Evolutionary conservation across 345 rosid genomes (phyloP).

Genomic region (Arabidopsis arenosa): DNA sequence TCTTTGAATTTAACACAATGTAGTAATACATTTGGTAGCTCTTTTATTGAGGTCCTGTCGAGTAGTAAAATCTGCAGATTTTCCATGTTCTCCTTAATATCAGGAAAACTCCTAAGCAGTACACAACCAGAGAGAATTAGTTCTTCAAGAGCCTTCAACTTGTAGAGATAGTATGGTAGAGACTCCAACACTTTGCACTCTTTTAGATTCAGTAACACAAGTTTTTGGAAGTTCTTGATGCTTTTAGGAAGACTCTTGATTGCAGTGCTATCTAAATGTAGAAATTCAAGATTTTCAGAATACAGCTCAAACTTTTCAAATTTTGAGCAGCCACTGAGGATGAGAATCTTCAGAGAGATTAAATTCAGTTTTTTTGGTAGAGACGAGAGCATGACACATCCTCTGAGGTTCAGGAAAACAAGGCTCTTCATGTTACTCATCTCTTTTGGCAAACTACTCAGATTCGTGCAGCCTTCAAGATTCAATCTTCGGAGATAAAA

Average conservation of each 20-base stretch:
- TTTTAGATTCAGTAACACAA: neutral
- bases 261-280: conserved; percentile 21
- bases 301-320: conserved; percentile 25
- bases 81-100: neutral
- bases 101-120: neutral
- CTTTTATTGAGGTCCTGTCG: neutral
- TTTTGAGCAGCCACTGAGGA: conserved; percentile 31
- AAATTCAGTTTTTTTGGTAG: neutral
- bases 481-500: conserved; percentile 4
- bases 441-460: neutral
- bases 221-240: neutral
- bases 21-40: neutral
- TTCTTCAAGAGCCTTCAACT: conserved; percentile 21
- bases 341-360: conserved; percentile 15
- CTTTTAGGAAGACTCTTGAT: conserved; percentile 16
- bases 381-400: conserved; percentile 14
- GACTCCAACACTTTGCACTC: conserved; percentile 1
- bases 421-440: conserved; percentile 20
- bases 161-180: conserved; percentile 8
- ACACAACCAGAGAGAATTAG: conserved; percentile 15
- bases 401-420: conserved; percentile 16
- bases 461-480: conserved; percentile 30
- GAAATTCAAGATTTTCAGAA: neutral
- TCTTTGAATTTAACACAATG: neutral
- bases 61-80: conserved; percentile 6